Evolutionary conservation across 2,329 filamentous ascomycete species (phyloP), one percentile per base, ranked within the genome.

Genomic region (Gnomoniopsis sp.): DNA sequence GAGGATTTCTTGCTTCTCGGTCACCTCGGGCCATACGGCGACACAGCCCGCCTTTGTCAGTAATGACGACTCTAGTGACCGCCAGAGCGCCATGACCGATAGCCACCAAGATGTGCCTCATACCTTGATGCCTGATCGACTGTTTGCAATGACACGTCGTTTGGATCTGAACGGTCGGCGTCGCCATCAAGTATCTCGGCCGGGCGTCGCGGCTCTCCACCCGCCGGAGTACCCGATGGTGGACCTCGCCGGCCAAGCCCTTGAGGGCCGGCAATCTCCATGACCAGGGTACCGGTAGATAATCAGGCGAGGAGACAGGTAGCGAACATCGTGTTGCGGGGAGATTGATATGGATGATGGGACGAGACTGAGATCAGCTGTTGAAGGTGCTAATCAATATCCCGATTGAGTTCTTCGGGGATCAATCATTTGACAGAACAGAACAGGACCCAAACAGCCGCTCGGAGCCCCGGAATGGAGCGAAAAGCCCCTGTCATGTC

Each of bases 241-340:
- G 36, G 15, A 41, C 11, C 30, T 33, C 36, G 34, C 33, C 49
- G 43, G 33, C 43, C 55, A 33, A 19, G 49, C 46, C 43, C 44
- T 53, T 43, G 34, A 53, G 49, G 33, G 19, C 55, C 55, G 55
- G 55, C 44, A 53, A 58, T 58, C 49, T 58, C 55, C 55, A 58
- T 49, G 55, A 47, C 34, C 44, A 43, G 55, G 36, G 36, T 30
- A 44, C n/a, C 10, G 17, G n/a, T 17, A 12, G 38, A 17, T 10
- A 17, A 15, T 12, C 15, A 17, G 38, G 34, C 34, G 36, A 41
- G 55, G 22, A 22, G 38, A 49, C 43, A 55, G n/a, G n/a, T n/a
- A n/a, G n/a, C 46, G 46, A 55, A 23, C 46, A 55, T 22, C 30
- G 41, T 19, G 33, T 33, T 50, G 8, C 10, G 22, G 21, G n/a